Evolutionary conservation across 1,139 yeast genomes (phyloP).

Genomic region (Sporopachydermia cereana): DNA sequence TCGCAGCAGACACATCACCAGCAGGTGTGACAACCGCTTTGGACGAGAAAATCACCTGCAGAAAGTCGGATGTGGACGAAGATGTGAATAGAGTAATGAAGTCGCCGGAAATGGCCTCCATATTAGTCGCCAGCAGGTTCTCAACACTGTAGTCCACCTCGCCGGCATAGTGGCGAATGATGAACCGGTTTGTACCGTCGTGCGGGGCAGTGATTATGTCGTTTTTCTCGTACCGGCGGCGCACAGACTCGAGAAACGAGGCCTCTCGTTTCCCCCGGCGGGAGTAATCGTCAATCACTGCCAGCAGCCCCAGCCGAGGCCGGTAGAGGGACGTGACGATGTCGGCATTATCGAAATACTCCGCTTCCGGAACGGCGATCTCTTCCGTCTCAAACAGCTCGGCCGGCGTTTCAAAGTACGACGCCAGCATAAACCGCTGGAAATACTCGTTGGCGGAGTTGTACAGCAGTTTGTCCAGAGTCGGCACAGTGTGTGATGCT

Average conservation of each 20-base stretch:
- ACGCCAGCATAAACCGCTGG: conserved; percentile 25
- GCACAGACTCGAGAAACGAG: conserved; percentile 22
- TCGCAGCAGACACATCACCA: conserved; percentile 20
- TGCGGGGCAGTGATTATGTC: conserved; percentile 20
- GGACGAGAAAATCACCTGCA: conserved; percentile 24
- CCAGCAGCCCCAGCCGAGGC: conserved; percentile 25
- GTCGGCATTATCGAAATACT: conserved; percentile 29
- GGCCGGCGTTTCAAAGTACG: conserved; percentile 26
- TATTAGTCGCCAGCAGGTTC: conserved; percentile 22
- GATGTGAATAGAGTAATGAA: conserved; percentile 28
- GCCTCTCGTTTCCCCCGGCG: conserved; percentile 24
- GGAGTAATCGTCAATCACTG: conserved; percentile 28
- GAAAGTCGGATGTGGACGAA: conserved; percentile 27
- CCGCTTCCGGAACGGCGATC: conserved; percentile 24
- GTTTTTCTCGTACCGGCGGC: conserved; percentile 24
- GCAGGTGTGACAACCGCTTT: conserved; percentile 22
- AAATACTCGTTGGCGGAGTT: conserved; percentile 31
- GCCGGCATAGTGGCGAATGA: conserved; percentile 29
- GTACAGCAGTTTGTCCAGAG: conserved; percentile 28
- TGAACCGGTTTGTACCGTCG: conserved; percentile 19
- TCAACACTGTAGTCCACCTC: conserved; percentile 28
- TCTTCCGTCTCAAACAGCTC: conserved; percentile 29
- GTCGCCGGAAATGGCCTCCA: conserved; percentile 29
- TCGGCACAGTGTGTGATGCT: conserved; percentile 23
- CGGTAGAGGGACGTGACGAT: conserved; percentile 26